phyloP scores from a whole-genome alignment of 192 early-diverging fungal genomes.

The Umbelopsis isabellina region DNA sequence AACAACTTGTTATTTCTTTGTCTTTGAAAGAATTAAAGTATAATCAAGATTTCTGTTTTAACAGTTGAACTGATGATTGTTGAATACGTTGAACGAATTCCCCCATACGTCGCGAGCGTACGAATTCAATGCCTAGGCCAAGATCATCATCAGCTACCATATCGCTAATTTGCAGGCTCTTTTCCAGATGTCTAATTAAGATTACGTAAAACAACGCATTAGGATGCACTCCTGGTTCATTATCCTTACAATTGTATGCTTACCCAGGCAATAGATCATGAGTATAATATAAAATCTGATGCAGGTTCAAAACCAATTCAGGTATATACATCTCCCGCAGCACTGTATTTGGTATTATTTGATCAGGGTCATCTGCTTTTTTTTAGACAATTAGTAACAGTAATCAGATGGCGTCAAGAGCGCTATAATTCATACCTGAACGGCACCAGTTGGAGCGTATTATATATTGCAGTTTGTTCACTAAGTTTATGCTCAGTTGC shows the following conservation, averaged over 20 bases:
- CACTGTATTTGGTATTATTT: constrained; percentile 20
- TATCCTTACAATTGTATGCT: not conserved
- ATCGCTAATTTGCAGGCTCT: constrained; percentile 9
- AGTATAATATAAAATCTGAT: constrained; percentile 70
- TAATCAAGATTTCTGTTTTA: not conserved
- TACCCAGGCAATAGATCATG: constrained; percentile 52
- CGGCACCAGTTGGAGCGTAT: not conserved
- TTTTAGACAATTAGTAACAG: too few relatives aligned
- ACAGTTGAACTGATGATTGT: not conserved
- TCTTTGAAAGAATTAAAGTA: not conserved
- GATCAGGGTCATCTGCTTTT: constrained; percentile 3
- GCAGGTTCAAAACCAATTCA: constrained; percentile 68
- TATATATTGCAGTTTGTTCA: constrained; percentile 5
- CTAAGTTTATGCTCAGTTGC: constrained; percentile 2
- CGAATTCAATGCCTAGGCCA: not conserved
- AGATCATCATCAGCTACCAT: constrained; percentile 22
- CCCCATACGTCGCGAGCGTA: constrained; percentile 7
- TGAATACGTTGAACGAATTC: constrained; percentile 7
- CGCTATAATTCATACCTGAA: not conserved
- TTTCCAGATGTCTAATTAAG: constrained; percentile 9
- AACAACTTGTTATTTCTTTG: too few relatives aligned
- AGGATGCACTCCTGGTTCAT: too few relatives aligned
- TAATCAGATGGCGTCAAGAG: too few relatives aligned
- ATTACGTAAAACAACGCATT: not conserved
- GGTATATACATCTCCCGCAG: constrained; percentile 65